Base-by-base conservation (phyloP, 345 rosid genomes). In the Populus ilicifolia region DNA sequence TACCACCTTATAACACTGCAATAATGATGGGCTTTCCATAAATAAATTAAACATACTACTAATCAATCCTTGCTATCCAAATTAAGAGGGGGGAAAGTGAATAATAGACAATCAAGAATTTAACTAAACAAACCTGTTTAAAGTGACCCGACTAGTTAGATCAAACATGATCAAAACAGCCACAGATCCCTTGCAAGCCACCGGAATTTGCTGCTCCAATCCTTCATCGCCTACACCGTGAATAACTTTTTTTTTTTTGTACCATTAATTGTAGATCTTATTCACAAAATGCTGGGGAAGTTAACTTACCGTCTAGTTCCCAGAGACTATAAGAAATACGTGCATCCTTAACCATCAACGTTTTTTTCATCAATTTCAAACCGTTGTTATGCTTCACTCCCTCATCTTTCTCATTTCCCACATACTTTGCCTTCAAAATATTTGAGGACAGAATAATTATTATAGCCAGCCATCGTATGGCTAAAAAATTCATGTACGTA, bases 151-250 rank as follows among this genome's bases (percentile, higher is more conserved):
- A 80, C 98, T 93, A 2, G 98, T 93, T 30, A 93, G 87, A 83
- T 94, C 97, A 77, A 93, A 94, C 98, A 94, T 90, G 80, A 93
- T 87, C 63, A 91, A 80, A 78, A 93, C 91, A 7, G 98, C 98
- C 35, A 90, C 91, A 29, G 97, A 93, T 83, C 90, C 97, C 75
- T 87, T 89, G 83, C 98, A 94, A 71, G 95, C 93, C 36, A 77
- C n/a, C 3, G 96, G 90, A 78, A 95, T 84, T 38, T 87, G 88
- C 72, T 86, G 84, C 61, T 69, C 27, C 38, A 82, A 85, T 77
- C 80, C 89, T 35, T 84, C 87, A 75, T 71, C 89, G 46, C 98
- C 99, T 95, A 44, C 68, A 76, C 33, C 44, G 38, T 27, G 17
- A 46, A 21, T 4, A 56, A 75, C 23, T 6, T 36, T 4, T 38